phyloP scores from a whole-genome alignment of 1,284 basidiomycete species.

The Leccinum fuscescens region DNA sequence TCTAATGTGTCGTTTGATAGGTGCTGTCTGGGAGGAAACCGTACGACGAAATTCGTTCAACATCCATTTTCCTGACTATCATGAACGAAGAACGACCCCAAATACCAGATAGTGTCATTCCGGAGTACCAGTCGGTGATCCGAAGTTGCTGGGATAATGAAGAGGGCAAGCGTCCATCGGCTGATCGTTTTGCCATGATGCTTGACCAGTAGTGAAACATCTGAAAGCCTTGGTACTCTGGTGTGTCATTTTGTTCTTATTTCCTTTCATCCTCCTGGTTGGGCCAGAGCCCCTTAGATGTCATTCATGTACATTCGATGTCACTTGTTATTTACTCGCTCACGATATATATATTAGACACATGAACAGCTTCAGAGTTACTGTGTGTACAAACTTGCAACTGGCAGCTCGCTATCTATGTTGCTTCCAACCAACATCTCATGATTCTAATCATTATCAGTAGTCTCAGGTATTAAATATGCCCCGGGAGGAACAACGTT shows the following conservation, averaged over 20 bases:
- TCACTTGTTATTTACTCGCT: no score
- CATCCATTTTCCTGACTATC: conserved; percentile 2
- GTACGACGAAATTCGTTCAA: conserved; percentile 10
- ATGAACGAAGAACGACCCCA: conserved; percentile 15
- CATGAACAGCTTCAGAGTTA: no score
- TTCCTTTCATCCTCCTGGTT: background rate
- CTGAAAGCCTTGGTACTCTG: background rate
- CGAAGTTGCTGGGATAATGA: conserved; percentile 21
- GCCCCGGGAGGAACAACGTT: no score
- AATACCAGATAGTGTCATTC: conserved; percentile 14
- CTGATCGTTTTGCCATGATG: background rate
- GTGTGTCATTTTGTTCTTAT: background rate
- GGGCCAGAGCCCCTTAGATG: background rate
- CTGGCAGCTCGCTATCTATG: no score
- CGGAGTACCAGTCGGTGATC: conserved; percentile 14
- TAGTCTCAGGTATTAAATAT: no score
- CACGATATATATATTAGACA: no score
- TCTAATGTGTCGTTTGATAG: conserved; percentile 19
- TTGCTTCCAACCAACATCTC: no score
- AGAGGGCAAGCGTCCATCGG: conserved; percentile 5
- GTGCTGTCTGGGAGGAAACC: conserved; percentile 26
- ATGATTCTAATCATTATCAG: no score
- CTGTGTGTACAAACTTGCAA: no score
- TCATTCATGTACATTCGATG: background rate
- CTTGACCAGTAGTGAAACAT: background rate